A percentile compares a stretch with the other conserved stretches of the same genome.
Conservation (phyloP, 2,329 filamentous ascomycete species). For the Ceratocystis destructans region DNA sequence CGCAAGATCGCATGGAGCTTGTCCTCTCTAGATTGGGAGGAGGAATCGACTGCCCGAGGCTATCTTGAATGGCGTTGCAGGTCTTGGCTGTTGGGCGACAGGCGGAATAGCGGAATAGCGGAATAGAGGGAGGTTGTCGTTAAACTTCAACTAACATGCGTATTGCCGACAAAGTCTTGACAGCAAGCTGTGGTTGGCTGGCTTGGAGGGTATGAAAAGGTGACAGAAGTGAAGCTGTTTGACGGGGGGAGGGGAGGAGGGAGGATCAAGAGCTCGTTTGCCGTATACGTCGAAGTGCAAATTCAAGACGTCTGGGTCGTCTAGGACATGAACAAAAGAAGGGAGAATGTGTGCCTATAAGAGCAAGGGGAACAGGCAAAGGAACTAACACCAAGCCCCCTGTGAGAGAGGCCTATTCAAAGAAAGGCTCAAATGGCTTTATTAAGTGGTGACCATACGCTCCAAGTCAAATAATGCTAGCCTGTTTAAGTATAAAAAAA, state of each 20-base stretch:
- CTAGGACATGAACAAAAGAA: neutral
- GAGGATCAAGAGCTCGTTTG: conserved; percentile 5
- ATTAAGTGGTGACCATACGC: neutral
- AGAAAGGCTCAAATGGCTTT: neutral
- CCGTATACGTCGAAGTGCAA: conserved; percentile 6
- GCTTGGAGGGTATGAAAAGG: neutral
- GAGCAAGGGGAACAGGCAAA: conserved; percentile 1
- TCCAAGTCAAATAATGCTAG: neutral
- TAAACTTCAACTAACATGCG: too few relatives aligned
- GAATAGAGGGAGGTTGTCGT: neutral
- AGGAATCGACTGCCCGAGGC: neutral
- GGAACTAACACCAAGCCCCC: neutral
- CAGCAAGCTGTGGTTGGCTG: neutral
- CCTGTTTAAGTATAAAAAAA: neutral
- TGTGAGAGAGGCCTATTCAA: neutral
- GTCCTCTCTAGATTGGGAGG: neutral
- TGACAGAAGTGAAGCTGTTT: neutral
- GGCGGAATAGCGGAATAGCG: neutral
- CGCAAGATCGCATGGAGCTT: neutral
- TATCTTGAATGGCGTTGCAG: neutral
- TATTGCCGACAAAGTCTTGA: neutral
- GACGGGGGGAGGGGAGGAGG: neutral
- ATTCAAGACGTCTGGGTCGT: neutral
- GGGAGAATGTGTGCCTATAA: conserved; percentile 3
- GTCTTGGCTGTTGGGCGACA: neutral